Percentiles rank a stretch among this genome's conserved stretches.
These are phyloP conservation scores for Cyclospora cayetanensis DNA, from an alignment of 169 alveolate genomes.

Conservation along the genomic window DNA sequence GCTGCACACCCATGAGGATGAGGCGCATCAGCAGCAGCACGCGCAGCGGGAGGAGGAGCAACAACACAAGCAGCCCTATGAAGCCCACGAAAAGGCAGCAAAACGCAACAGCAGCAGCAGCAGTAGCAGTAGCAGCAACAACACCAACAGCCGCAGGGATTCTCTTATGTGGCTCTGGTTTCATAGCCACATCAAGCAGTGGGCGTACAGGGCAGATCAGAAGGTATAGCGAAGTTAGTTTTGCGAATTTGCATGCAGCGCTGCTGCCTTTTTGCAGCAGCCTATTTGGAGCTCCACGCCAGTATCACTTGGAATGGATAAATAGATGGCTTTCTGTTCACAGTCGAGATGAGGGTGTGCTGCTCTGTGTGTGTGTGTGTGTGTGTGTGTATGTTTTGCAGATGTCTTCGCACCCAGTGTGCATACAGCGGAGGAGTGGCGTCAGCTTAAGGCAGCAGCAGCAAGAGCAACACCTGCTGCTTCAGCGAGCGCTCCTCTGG, in stretches of 20 bases:
- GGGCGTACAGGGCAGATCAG: conserved; percentile 50
- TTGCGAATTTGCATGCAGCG: background rate
- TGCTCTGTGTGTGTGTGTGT: too few relatives aligned
- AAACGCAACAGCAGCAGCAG: conserved; percentile 1
- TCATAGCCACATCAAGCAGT: conserved; percentile 54
- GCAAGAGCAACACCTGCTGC: conserved; percentile 12
- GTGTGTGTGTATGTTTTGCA: background rate
- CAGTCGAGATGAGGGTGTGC: too few relatives aligned
- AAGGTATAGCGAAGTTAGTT: background rate
- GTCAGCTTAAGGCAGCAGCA: background rate
- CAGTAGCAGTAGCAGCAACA: background rate
- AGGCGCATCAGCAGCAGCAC: background rate
- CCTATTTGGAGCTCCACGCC: background rate
- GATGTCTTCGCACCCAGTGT: background rate
- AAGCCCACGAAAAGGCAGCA: too few relatives aligned
- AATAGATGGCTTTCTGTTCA: background rate
- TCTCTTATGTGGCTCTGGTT: conserved; percentile 59
- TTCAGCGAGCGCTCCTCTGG: conserved; percentile 1
- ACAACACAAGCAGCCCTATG: background rate
- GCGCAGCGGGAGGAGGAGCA: background rate
- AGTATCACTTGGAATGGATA: background rate
- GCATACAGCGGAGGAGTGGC: conserved; percentile 21
- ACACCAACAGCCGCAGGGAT: background rate
- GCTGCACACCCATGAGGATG: background rate
- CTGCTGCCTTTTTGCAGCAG: background rate